Evolutionary conservation across 768 basidiomycete species (phyloP).

Genomic region (Tulasnella sp.): DNA sequence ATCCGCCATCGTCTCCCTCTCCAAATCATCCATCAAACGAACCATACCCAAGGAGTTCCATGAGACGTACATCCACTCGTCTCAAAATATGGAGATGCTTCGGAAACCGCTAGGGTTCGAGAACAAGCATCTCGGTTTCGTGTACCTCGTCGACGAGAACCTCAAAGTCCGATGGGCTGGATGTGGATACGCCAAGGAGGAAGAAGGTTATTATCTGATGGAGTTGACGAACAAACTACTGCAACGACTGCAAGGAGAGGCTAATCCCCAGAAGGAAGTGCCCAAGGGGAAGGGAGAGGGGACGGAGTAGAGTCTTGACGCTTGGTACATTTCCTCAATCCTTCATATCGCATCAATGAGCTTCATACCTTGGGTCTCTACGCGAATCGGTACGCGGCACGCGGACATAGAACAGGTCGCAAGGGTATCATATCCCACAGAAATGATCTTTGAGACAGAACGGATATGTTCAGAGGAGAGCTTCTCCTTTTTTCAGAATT

Average conservation of each 20-base stretch:
- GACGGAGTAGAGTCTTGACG: not conserved
- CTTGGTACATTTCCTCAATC: not conserved
- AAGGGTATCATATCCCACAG: not conserved
- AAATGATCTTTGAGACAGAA: not conserved
- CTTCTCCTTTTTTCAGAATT: not conserved
- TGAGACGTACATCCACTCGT: conserved; percentile 63
- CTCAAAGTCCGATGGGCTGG: conserved; percentile 85
- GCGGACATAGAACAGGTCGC: not conserved
- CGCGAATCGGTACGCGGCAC: not conserved
- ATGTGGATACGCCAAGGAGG: conserved; percentile 66
- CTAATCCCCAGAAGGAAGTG: not conserved
- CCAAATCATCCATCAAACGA: conserved; percentile 60
- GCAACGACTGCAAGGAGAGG: conserved; percentile 29
- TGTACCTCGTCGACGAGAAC: conserved; percentile 80
- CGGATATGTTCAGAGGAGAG: not conserved
- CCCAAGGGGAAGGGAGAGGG: not conserved
- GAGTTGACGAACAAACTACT: conserved; percentile 59
- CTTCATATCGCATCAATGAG: not conserved
- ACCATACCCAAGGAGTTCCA: conserved; percentile 54
- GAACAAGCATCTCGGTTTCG: conserved; percentile 85
- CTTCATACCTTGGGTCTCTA: not conserved
- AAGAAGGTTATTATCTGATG: conserved; percentile 60
- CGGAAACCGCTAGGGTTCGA: conserved; percentile 77
- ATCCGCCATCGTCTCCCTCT: conserved; percentile 77
- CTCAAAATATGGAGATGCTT: conserved; percentile 74